Base-by-base conservation (phyloP, 345 rosid species). In the Jatropha curcas region DNA sequence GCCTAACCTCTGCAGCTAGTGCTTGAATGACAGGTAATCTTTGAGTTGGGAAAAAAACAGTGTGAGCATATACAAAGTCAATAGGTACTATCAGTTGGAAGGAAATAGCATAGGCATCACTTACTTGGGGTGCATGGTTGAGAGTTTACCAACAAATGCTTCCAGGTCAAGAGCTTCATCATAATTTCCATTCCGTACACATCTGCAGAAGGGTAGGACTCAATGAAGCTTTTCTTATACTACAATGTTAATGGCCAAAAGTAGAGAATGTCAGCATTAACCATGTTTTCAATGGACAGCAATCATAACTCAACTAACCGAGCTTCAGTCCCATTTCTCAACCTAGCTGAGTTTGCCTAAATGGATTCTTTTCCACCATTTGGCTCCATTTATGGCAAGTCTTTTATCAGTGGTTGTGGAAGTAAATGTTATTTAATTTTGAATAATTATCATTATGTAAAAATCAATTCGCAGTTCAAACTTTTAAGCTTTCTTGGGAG, bases 81-180 rank as follows among this genome's bases (percentile, higher is more conserved):
- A 68, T 35, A 73, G 33, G 7, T 13, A 65, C 66, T 11, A 20
- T 22, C 37, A 37, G 2, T 19, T 5, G 27, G 25, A 57, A 41
- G 66, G 48, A 73, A 69, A 71, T 60, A 31, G 68, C 27, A 61
- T 1, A 59, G 45, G 66, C 69, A 77, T 61, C 60, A 81, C 97
- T 95, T 84, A 92, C 99, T 91, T 91, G 71, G 99, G 94, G 82
- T 92, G 99, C 98, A 95, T 87, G 31, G 98, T 91, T 14, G 91
- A 86, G 67, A 95, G 98, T 80, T 92, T 95, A 45, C 86, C 82
- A 50, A 92, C 96, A 82, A 84, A 95, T 66, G 98, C 97, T 86
- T 95, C 99, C 73, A 92, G 80, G 77, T 95, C 97, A 79, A 95
- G 96, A 83, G 99, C 97, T 80, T 91, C 98, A 51, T 95, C 99